Base-by-base conservation (phyloP, 495 filamentous ascomycete genomes). In the Daldinia loculata region DNA sequence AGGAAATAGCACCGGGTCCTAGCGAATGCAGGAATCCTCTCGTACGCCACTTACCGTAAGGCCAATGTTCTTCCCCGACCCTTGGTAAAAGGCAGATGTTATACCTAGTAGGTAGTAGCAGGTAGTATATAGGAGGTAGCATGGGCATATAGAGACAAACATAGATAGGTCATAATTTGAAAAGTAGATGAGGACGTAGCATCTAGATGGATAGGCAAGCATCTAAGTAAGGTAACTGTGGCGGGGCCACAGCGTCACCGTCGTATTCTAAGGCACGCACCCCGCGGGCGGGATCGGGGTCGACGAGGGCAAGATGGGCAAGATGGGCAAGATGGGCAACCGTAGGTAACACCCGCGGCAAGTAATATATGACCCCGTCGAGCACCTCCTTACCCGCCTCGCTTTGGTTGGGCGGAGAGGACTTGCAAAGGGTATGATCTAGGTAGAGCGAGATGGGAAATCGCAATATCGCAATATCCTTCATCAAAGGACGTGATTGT, bases 301-400 rank as follows among this genome's bases (percentile, higher is more conserved):
- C 45, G 26, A 59, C 32, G 43, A 38, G 53, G 52, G 59, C 24
- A 39, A 62, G 26, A 52, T 56, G 34, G 24, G 22, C 36, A 39
- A 22, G n/a, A n/a, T n/a, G 53, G 52, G 59, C 24, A 39, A 62
- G 26, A 52, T 56, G 34, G 24, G 22, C 36, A 39, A 22, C 9
- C 11, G 53, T 53, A 63, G 48, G 66, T 69, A 73, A 66, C 66
- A 73, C 57, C 70, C 70, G 70, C 65, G 66, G 66, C 66, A 73
- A 45, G 56, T 56, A 63, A 62, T 69, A 66, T 63, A 73, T 66
- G 70, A 65, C 61, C 53, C 27, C 30, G 15, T 32, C 27, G 6
- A 56, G 29, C 53, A 51, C 62, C 62, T 66, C 53, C 61, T 69
- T 73, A 73, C 66, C 66, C 61, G 65, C 61, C 56, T 58, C 58